Evolutionary conservation across 257 asterid genomes (phyloP), one percentile per base, ranked within the genome.

Genomic region (Penstemon barbatus): DNA sequence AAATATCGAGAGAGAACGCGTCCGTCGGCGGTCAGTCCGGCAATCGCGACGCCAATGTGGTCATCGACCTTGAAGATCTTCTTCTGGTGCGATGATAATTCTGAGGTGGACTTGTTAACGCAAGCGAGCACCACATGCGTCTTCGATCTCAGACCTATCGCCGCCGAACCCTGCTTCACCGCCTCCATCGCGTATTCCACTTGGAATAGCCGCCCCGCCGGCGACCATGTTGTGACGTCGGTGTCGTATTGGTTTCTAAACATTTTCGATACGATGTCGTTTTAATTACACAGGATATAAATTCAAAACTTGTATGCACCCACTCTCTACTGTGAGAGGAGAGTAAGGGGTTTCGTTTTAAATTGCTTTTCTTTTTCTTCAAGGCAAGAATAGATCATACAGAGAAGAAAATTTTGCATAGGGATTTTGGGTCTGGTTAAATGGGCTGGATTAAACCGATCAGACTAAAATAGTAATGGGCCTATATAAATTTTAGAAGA

Each of bases 101-200:
- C 97, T 12, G 96, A 86, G 71, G 78, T 91, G 3, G 96, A 89
- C 89, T 94, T 94, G 78, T 94, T 94, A 18, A 91, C 97, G 33
- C 86, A 79, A 6, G 97, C 97, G 70, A 94, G 79, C 51, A 94
- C 89, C 77, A 89, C 99, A 69, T 91, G 95, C 3, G 96, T 83
- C 86, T 89, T 94, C 71, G 99, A 89, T 89, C 97, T 76, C 82
- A 94, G 75, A 46, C 97, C 99, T 51, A 94, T 89, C 69, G 99
- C 97, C 63, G 97, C 97, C 46, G 97, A 89, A 55, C 99, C 99
- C 79, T 91, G 97, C 82, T 94, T 91, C 78, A 90, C 99, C 44
- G 99, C 97, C 79, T 94, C 99, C 99, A 94, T 94, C 7, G 97
- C 96, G 75, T 91, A 94, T 66, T 94, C 99, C 18, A 94, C 99